Percentiles rank a stretch among this genome's conserved stretches.
These are phyloP conservation scores for Cytospora piceicola DNA, from an alignment of 2,329 filamentous ascomycete species.

Conservation along the genomic window DNA sequence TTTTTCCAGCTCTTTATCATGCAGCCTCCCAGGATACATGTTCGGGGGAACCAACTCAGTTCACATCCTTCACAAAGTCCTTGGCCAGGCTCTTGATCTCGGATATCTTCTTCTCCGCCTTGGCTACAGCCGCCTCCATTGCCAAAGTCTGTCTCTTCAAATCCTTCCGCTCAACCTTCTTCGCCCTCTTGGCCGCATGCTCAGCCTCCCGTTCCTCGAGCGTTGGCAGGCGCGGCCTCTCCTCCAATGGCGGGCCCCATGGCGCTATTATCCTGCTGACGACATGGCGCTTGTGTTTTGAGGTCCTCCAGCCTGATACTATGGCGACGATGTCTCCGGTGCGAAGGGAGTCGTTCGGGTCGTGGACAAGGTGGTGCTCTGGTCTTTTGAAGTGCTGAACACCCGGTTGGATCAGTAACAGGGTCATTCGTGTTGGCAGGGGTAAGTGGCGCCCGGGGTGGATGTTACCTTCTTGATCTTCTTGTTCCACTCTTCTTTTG, in stretches of 20 bases:
- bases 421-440: neutral
- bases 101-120: conserved; percentile 33
- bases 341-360: conserved; percentile 73
- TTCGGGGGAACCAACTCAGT: neutral
- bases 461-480: conserved; percentile 68
- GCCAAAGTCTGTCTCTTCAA: conserved; percentile 36
- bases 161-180: conserved; percentile 60
- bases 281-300: conserved; percentile 71
- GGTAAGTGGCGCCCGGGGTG: neutral
- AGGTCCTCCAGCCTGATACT: conserved; percentile 65
- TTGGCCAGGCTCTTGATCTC: conserved; percentile 9
- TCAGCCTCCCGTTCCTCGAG: conserved; percentile 62
- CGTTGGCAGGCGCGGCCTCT: conserved; percentile 68
- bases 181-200: conserved; percentile 57
- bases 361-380: conserved; percentile 73
- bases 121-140: conserved; percentile 29
- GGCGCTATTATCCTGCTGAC: conserved; percentile 77
- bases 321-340: conserved; percentile 78
- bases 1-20: neutral
- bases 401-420: neutral
- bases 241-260: conserved; percentile 62
- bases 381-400: conserved; percentile 66
- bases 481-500: conserved; percentile 72
- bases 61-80: conserved; percentile 1
- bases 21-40: neutral